Conservation (phyloP, 176 grass and related monocot species). For the Carex kokanica region DNA sequence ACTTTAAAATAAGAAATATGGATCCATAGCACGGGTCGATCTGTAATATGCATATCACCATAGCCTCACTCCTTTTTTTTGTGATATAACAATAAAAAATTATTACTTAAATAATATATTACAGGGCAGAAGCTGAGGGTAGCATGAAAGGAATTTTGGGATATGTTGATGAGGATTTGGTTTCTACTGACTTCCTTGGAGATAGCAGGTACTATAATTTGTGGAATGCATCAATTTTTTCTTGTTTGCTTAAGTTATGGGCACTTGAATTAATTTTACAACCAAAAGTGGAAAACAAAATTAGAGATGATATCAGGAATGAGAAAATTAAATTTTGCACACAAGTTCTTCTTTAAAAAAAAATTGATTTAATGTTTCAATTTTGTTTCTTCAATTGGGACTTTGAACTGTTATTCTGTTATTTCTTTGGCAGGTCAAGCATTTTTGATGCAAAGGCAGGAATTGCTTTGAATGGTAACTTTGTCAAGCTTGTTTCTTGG, state of each 20-base stretch:
- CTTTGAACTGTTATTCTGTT: neutral
- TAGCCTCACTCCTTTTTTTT: neutral
- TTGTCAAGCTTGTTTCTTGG: constrained; percentile 70
- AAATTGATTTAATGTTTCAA: too few relatives aligned
- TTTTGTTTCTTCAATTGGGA: too few relatives aligned
- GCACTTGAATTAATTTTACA: neutral
- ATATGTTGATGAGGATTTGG: constrained; percentile 77
- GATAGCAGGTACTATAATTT: constrained; percentile 52
- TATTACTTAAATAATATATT: neutral
- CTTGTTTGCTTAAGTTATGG: too few relatives aligned
- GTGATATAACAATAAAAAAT: neutral
- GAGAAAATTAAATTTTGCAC: neutral
- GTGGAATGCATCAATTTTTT: neutral
- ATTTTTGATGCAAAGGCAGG: constrained; percentile 90
- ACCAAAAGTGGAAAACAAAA: neutral
- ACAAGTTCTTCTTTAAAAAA: neutral
- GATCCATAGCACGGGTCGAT: too few relatives aligned
- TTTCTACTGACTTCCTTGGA: constrained; percentile 64
- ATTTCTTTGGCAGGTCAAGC: constrained; percentile 47
- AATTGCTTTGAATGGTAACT: constrained; percentile 67
- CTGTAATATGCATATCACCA: too few relatives aligned
- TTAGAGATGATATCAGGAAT: neutral
- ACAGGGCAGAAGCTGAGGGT: constrained; percentile 66
- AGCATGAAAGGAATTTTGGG: constrained; percentile 80
- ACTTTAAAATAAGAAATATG: too few relatives aligned